Evolutionary conservation across 192 early-diverging fungal genomes (phyloP).

Genomic region (Geranomyces variabilis): DNA sequence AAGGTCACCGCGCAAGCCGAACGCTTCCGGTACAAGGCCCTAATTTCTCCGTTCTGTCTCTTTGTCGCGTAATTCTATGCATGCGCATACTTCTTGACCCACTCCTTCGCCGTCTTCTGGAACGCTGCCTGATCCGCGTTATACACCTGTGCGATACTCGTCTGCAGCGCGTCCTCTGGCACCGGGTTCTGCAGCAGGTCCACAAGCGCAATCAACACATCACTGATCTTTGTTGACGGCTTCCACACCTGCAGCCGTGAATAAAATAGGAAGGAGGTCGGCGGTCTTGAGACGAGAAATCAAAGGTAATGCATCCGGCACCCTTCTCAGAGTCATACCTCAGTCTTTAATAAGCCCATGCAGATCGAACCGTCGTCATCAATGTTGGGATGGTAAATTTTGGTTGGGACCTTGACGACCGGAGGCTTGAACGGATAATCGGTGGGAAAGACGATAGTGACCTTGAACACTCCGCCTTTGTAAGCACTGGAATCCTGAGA

Average conservation of each 20-base stretch:
- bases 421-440: slow-evolving; percentile 88
- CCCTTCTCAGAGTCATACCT: slow-evolving; percentile 39
- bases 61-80: background rate
- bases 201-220: slow-evolving; percentile 68
- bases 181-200: slow-evolving; percentile 74
- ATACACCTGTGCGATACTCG: slow-evolving; percentile 74
- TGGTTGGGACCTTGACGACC: slow-evolving; percentile 71
- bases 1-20: too few relatives aligned
- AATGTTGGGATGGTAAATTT: slow-evolving; percentile 82
- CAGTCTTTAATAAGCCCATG: slow-evolving; percentile 72
- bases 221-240: slow-evolving; percentile 71
- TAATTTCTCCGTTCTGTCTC: too few relatives aligned
- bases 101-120: slow-evolving; percentile 72
- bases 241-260: slow-evolving; percentile 73
- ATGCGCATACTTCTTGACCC: slow-evolving; percentile 66
- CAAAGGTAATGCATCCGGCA: background rate
- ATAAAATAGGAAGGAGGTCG: background rate
- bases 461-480: slow-evolving; percentile 70
- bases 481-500: slow-evolving; percentile 61
- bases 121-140: slow-evolving; percentile 65
- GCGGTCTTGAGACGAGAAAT: background rate
- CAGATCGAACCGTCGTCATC: slow-evolving; percentile 84
- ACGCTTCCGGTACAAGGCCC: too few relatives aligned
- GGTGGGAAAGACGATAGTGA: slow-evolving; percentile 69
- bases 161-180: slow-evolving; percentile 80